These are phyloP conservation scores for Scorias spongiosa DNA, from an alignment of 2,329 filamentous ascomycete species.

Conservation along the genomic window DNA sequence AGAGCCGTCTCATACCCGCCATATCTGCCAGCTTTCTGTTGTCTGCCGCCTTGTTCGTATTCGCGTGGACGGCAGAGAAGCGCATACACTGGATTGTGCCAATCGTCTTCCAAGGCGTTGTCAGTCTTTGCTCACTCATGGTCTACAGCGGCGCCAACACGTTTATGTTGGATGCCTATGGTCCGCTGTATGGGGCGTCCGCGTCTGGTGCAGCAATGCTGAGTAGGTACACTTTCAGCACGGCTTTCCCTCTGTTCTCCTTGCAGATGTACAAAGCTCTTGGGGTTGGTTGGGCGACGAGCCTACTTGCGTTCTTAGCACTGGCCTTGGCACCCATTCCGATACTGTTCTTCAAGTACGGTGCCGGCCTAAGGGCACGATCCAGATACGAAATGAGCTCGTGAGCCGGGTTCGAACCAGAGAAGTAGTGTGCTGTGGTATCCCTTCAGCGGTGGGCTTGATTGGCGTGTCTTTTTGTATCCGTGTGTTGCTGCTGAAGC, in stretches of 20 bases:
- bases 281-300: constrained; percentile 62
- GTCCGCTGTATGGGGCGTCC: constrained; percentile 57
- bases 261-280: constrained; percentile 40
- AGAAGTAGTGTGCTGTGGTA: too few species aligned
- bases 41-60: constrained; percentile 51
- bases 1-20: constrained; percentile 47
- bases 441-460: too few species aligned
- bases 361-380: constrained; percentile 8
- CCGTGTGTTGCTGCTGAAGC: too few species aligned
- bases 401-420: not conserved
- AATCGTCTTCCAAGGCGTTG: constrained; percentile 36
- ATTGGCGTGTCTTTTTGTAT: too few species aligned
- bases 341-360: constrained; percentile 52
- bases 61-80: constrained; percentile 50
- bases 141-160: constrained; percentile 53
- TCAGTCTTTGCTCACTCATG: constrained; percentile 45
- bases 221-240: constrained; percentile 61
- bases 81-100: constrained; percentile 41
- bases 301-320: constrained; percentile 58
- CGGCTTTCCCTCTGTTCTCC: constrained; percentile 67
- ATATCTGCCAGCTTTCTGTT: constrained; percentile 48
- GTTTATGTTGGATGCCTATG: constrained; percentile 43
- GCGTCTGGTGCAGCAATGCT: constrained; percentile 66
- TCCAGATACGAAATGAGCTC: constrained; percentile 12
- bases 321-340: constrained; percentile 59